Percentiles rank a stretch among this genome's conserved stretches.
These are phyloP conservation scores for Calendula officinalis DNA, from an alignment of 129 eudicot species.

Conservation along the genomic window DNA sequence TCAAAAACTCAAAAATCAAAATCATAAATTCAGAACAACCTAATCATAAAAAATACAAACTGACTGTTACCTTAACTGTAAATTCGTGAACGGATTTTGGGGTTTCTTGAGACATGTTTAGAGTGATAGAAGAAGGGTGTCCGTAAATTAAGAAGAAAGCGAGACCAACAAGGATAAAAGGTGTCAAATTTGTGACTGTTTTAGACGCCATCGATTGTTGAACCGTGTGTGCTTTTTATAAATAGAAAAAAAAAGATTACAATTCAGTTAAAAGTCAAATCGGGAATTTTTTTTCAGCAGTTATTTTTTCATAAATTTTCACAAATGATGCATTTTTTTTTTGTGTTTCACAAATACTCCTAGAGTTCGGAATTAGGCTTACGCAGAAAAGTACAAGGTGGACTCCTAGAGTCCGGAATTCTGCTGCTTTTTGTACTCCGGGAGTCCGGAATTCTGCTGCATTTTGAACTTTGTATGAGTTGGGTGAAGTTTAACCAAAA, in stretches of 20 bases:
- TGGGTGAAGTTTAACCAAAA: too few species aligned
- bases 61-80: constrained; percentile 64
- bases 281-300: too few species aligned
- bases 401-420: too few species aligned
- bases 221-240: constrained; percentile 18
- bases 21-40: neutral
- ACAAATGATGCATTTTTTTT: too few species aligned
- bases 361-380: too few species aligned
- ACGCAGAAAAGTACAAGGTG: too few species aligned
- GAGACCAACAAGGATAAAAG: constrained; percentile 56
- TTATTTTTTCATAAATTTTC: too few species aligned
- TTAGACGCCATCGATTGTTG: constrained; percentile 32
- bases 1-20: neutral
- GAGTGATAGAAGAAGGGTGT: constrained; percentile 39
- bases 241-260: neutral
- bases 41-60: neutral
- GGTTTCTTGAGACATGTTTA: constrained; percentile 38
- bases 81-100: constrained; percentile 60
- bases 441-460: too few species aligned
- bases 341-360: too few species aligned
- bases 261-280: too few species aligned
- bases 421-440: too few species aligned
- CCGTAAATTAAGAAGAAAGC: constrained; percentile 47
- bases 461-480: too few species aligned
- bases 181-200: constrained; percentile 32